phyloP scores from a whole-genome alignment of 1,284 basidiomycete genomes.

The Trichosporon sp. region DNA sequence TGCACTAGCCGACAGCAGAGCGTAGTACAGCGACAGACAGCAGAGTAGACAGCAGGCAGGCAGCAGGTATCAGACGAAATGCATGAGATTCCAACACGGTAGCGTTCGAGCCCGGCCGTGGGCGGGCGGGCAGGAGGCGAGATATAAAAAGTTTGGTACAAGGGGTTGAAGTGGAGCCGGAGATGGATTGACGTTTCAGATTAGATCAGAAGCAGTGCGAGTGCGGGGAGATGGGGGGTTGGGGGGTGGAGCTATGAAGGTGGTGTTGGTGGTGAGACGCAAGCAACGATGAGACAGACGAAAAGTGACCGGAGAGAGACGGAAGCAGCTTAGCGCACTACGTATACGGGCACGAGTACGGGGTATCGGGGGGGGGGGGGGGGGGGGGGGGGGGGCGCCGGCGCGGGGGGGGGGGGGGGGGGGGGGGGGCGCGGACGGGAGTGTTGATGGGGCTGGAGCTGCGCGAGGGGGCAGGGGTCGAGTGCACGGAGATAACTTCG shows the following conservation, averaged over 20 bases:
- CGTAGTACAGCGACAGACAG: background rate
- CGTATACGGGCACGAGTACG: background rate
- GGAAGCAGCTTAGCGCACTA: background rate
- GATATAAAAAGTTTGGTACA: background rate
- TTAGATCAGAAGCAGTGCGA: constrained; percentile 6
- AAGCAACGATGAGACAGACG: constrained; percentile 16
- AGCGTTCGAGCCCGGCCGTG: background rate
- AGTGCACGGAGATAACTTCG: too few relatives aligned
- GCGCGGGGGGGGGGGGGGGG: too few relatives aligned
- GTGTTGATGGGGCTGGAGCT: too few relatives aligned
- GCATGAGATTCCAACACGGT: constrained; percentile 5
- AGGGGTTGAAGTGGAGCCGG: background rate
- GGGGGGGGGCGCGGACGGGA: too few relatives aligned
- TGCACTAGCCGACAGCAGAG: background rate
- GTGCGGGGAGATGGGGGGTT: constrained; percentile 9
- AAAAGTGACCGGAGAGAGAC: background rate
- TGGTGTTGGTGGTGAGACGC: constrained; percentile 23
- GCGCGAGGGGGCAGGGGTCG: too few relatives aligned
- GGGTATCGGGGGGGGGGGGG: too few relatives aligned
- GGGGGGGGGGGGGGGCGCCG: too few relatives aligned
- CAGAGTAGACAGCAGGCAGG: background rate
- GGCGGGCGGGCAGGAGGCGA: background rate
- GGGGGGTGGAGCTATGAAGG: constrained; percentile 18
- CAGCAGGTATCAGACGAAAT: constrained; percentile 5
- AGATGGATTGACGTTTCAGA: constrained; percentile 20